Conservation (phyloP, 2,329 filamentous ascomycete species). For the Dendryphion nanum region DNA sequence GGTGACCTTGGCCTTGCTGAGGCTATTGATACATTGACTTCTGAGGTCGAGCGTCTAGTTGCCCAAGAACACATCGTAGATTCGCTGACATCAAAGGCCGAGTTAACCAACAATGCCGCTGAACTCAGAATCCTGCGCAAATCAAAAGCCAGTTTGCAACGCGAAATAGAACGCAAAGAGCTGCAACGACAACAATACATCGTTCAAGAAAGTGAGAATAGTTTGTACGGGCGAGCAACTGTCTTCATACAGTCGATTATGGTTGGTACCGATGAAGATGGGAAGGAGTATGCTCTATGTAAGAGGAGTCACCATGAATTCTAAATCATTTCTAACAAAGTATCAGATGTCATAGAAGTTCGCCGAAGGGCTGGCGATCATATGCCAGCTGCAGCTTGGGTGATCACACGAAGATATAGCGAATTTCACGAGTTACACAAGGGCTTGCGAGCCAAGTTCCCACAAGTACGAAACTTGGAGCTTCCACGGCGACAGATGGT, state of each 20-base stretch:
- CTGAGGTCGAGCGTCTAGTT: conserved; percentile 83
- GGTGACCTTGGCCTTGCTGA: conserved; percentile 92
- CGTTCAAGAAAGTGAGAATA: conserved; percentile 96
- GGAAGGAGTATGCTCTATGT: conserved; percentile 88
- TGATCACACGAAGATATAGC: conserved; percentile 88
- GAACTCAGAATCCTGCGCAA: conserved; percentile 90
- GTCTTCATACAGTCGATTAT: conserved; percentile 91
- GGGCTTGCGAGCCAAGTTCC: conserved; percentile 77
- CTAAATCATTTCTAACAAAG: conserved; percentile 12
- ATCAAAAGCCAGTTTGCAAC: conserved; percentile 86
- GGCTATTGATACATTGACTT: conserved; percentile 82
- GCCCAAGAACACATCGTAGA: conserved; percentile 90
- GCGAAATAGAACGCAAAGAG: conserved; percentile 91
- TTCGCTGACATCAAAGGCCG: conserved; percentile 87
- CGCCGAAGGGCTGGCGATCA: conserved; percentile 86
- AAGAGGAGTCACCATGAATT: conserved; percentile 27
- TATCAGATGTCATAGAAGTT: conserved; percentile 78
- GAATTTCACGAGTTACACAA: conserved; percentile 97
- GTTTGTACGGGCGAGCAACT: conserved; percentile 85
- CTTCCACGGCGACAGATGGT: conserved; percentile 91
- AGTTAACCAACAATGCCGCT: conserved; percentile 93
- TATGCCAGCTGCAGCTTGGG: conserved; percentile 95
- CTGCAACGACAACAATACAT: conserved; percentile 96
- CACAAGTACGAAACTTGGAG: conserved; percentile 83
- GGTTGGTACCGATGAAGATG: conserved; percentile 87